Evolutionary conservation across 1,284 basidiomycete genomes (phyloP).

Genomic region (Rugosomyces carneus): DNA sequence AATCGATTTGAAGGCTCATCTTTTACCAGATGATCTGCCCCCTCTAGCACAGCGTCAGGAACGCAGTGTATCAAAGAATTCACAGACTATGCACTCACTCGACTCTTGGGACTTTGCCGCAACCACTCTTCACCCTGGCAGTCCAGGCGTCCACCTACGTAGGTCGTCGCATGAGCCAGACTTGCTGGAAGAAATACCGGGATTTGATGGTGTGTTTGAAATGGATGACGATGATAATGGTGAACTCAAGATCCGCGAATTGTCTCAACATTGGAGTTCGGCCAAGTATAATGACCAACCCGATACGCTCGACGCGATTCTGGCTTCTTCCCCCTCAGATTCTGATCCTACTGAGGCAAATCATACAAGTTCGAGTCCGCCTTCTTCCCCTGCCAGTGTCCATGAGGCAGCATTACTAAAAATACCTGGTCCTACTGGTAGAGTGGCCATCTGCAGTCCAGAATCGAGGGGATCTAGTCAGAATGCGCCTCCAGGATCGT

Average conservation of each 20-base stretch:
- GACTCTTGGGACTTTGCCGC: conserved; percentile 66
- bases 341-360: conserved; percentile 10
- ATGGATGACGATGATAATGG: conserved; percentile 19
- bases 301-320: conserved; percentile 7
- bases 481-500: conserved; percentile 7
- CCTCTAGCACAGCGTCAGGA: conserved; percentile 69
- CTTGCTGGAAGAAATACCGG: conserved; percentile 8
- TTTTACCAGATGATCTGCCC: conserved; percentile 48
- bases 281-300: neutral
- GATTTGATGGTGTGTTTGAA: conserved; percentile 20
- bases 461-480: conserved; percentile 1
- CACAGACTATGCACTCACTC: conserved; percentile 41
- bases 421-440: neutral
- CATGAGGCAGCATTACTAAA: too few relatives aligned
- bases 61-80: conserved; percentile 39
- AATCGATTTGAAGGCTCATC: conserved; percentile 1
- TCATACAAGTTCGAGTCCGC: conserved; percentile 5
- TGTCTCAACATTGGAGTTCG: too few relatives aligned
- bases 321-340: conserved; percentile 14
- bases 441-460: neutral
- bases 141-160: conserved; percentile 23
- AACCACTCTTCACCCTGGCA: conserved; percentile 34
- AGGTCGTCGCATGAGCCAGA: conserved; percentile 20
- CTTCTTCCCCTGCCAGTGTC: conserved; percentile 7
- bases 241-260: neutral